Evolutionary conservation across 1,284 basidiomycete genomes (phyloP).

Genomic region (Malassezia sp.): DNA sequence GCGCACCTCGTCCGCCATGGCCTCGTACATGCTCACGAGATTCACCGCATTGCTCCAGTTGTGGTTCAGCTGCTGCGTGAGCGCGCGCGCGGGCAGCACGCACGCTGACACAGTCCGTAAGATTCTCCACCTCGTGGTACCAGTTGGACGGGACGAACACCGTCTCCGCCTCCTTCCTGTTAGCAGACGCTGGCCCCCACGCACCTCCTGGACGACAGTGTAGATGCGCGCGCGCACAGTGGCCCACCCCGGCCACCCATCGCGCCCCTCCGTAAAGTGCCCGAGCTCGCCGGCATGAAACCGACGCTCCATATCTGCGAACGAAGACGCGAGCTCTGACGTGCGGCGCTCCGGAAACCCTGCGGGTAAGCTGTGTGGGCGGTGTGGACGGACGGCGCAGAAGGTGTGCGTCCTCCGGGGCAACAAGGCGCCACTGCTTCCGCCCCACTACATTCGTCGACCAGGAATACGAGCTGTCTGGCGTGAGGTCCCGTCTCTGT

Average conservation of each 20-base stretch:
- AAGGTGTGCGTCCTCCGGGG: slow-evolving; percentile 46
- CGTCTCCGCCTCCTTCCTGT: slow-evolving; percentile 26
- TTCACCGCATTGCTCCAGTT: slow-evolving; percentile 52
- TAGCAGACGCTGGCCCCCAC: neutral
- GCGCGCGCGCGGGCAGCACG: neutral
- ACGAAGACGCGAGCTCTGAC: slow-evolving; percentile 29
- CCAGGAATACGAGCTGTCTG: slow-evolving; percentile 53
- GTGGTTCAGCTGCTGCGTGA: slow-evolving; percentile 24
- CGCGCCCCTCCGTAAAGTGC: slow-evolving; percentile 4
- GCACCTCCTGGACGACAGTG: slow-evolving; percentile 10
- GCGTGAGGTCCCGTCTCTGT: no score
- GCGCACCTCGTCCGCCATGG: slow-evolving; percentile 47
- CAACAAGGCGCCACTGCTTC: slow-evolving; percentile 54
- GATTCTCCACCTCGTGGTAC: slow-evolving; percentile 45
- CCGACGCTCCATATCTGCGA: slow-evolving; percentile 21
- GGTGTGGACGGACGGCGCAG: slow-evolving; percentile 24
- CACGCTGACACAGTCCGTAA: slow-evolving; percentile 28
- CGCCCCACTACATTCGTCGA: slow-evolving; percentile 53
- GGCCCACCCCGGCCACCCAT: slow-evolving; percentile 19
- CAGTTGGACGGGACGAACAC: slow-evolving; percentile 43
- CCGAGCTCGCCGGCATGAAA: slow-evolving; percentile 26
- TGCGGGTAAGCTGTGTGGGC: slow-evolving; percentile 17
- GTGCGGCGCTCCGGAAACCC: slow-evolving; percentile 34
- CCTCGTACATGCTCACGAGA: slow-evolving; percentile 48
- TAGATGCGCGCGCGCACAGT: slow-evolving; percentile 10